Evolutionary conservation across 2,329 filamentous ascomycete genomes (phyloP).

Genomic region (Aspergillus terreus): DNA sequence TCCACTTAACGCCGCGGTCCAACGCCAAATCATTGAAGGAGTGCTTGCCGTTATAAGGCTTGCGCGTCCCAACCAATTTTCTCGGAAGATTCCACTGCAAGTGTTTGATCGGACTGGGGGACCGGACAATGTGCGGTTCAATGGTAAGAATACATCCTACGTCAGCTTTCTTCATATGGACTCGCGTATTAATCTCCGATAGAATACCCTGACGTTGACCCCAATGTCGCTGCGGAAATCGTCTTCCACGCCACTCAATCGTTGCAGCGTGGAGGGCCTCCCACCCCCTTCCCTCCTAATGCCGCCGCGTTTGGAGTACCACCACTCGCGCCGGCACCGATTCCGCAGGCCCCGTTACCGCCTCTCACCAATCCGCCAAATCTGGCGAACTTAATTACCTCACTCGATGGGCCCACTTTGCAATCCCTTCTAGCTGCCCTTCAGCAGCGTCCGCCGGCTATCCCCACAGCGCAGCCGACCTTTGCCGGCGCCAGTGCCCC

Average conservation of each 20-base stretch:
- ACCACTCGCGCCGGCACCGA: conserved; percentile 27
- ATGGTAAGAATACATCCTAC: conserved; percentile 45
- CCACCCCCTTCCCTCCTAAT: conserved; percentile 34
- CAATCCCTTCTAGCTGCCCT: conserved; percentile 66
- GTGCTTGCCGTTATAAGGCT: conserved; percentile 81
- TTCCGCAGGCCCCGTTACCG: conserved; percentile 30
- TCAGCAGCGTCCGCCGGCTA: conserved; percentile 39
- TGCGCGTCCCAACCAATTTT: conserved; percentile 63
- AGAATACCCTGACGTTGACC: conserved; percentile 82
- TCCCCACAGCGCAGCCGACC: conserved; percentile 32
- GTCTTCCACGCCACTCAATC: conserved; percentile 57
- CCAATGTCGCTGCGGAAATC: conserved; percentile 73
- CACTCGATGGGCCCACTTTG: conserved; percentile 65
- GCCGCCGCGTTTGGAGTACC: conserved; percentile 34
- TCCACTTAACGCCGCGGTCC: conserved; percentile 72
- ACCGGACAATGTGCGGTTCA: conserved; percentile 72
- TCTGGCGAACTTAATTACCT: conserved; percentile 62
- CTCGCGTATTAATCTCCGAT: conserved; percentile 10
- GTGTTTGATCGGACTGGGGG: conserved; percentile 78
- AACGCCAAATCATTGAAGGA: conserved; percentile 81
- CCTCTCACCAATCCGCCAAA: conserved; percentile 45
- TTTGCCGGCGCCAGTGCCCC: conserved; percentile 30
- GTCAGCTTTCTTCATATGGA: not conserved
- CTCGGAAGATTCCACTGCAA: conserved; percentile 73
- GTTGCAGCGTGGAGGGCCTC: conserved; percentile 32